A percentile compares a stretch with the other conserved stretches of the same genome.
phyloP scores from a whole-genome alignment of 2,329 filamentous ascomycete genomes.

The Aspergillus hortae region DNA sequence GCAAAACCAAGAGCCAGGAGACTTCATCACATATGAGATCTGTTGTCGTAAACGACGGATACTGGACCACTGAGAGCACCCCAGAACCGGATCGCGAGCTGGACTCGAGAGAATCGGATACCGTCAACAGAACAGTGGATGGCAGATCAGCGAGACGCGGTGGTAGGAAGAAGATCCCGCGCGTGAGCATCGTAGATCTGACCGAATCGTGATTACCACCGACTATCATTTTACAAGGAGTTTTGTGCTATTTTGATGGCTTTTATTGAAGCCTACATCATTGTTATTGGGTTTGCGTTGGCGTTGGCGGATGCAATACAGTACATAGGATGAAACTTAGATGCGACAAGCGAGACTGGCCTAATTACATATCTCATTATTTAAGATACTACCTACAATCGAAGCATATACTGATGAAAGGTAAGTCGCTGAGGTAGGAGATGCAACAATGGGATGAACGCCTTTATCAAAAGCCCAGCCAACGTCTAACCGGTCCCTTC shows the following conservation, averaged over 20 bases:
- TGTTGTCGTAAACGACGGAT: slow-evolving; percentile 10
- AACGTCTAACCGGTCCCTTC: too few species aligned
- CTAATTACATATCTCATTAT: not conserved
- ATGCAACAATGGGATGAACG: too few species aligned
- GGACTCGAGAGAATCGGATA: slow-evolving; percentile 2
- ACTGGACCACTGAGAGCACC: slow-evolving; percentile 8
- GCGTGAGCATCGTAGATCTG: slow-evolving; percentile 35
- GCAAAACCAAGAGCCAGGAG: not conserved
- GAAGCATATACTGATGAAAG: too few species aligned
- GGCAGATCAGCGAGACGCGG: slow-evolving; percentile 5
- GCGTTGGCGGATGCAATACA: not conserved
- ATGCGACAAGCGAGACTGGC: too few species aligned
- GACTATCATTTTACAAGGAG: not conserved
- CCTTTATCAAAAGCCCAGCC: too few species aligned
- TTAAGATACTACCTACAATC: not conserved
- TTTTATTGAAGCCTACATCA: not conserved
- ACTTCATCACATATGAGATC: slow-evolving; percentile 10
- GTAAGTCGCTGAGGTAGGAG: too few species aligned
- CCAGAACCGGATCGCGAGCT: slow-evolving; percentile 6
- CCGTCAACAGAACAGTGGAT: not conserved
- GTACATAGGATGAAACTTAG: not conserved
- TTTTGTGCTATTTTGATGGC: not conserved
- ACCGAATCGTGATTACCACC: slow-evolving; percentile 4
- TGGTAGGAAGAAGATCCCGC: slow-evolving; percentile 29
- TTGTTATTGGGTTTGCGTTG: not conserved